phyloP scores from a whole-genome alignment of 352 stramenopile genomes.

The Thalassiosira delicatula region DNA sequence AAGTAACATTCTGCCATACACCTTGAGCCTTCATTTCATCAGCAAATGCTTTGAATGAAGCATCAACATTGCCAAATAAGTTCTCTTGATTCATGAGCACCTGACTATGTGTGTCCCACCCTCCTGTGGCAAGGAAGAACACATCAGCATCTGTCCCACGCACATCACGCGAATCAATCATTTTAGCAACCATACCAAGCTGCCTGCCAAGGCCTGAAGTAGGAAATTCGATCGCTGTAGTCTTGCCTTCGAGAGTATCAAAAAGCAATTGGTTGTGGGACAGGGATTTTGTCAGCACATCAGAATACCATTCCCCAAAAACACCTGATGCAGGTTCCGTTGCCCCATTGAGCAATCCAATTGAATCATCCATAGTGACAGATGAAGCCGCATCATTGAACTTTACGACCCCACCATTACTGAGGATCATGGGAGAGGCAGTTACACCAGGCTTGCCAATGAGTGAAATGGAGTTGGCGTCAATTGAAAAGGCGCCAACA shows the following conservation, averaged over 20 bases:
- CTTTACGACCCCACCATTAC: conserved; percentile 36
- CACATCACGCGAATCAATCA: conserved; percentile 65
- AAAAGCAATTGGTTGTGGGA: conserved; percentile 55
- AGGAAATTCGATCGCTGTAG: conserved; percentile 47
- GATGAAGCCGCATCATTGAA: conserved; percentile 55
- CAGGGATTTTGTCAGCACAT: conserved; percentile 47
- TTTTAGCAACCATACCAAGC: conserved; percentile 70
- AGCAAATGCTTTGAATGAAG: conserved; percentile 66
- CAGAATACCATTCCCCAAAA: conserved; percentile 62
- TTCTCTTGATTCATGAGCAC: conserved; percentile 35
- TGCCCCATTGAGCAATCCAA: conserved; percentile 51
- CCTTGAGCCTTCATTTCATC: conserved; percentile 72
- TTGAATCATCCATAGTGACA: conserved; percentile 45
- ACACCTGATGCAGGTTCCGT: conserved; percentile 50
- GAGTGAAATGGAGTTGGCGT: conserved; percentile 52
- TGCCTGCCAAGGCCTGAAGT: conserved; percentile 57
- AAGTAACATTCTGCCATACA: conserved; percentile 64
- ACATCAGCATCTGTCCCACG: conserved; percentile 66
- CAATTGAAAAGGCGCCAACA: conserved; percentile 57
- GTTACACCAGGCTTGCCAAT: conserved; percentile 49
- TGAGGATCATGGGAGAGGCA: conserved; percentile 56
- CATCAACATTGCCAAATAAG: conserved; percentile 68
- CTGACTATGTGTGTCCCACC: conserved; percentile 67
- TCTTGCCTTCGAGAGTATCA: conserved; percentile 49
- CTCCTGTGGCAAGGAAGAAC: conserved; percentile 72